A percentile compares a stretch with the other conserved stretches of the same genome.
Conservation (phyloP, 106 monocot genomes). For the Platanthera zijinensis region DNA sequence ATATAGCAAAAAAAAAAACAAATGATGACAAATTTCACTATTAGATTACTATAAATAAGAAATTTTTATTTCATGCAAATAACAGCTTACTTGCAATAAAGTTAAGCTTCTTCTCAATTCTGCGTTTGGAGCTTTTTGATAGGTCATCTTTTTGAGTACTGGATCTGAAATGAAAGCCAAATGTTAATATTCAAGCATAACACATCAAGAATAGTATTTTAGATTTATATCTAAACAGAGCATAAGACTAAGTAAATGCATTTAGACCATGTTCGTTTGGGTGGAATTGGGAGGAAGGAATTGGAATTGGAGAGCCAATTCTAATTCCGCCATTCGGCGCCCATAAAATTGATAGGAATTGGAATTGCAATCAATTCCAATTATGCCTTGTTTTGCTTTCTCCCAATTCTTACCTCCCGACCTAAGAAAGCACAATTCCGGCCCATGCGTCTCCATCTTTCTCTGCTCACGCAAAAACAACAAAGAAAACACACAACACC, state of each 20-base stretch:
- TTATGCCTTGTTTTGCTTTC: too few relatives aligned
- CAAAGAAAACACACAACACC: too few relatives aligned
- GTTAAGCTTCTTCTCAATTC: slow-evolving; percentile 9
- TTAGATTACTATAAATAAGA: neutral
- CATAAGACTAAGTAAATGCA: neutral
- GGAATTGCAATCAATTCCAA: too few relatives aligned
- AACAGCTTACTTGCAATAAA: slow-evolving; percentile 12
- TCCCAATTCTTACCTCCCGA: too few relatives aligned
- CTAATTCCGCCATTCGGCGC: too few relatives aligned
- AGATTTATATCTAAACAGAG: slow-evolving; percentile 1
- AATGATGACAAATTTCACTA: neutral
- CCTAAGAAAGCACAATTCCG: too few relatives aligned
- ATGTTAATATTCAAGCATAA: neutral
- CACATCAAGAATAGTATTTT: neutral
- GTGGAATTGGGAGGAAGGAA: too few relatives aligned
- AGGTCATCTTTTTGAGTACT: neutral
- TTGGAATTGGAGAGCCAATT: too few relatives aligned
- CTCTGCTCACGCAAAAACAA: too few relatives aligned
- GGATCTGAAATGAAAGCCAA: neutral
- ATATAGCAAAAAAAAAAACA: neutral
- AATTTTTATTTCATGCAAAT: neutral
- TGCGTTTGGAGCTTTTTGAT: slow-evolving; percentile 8
- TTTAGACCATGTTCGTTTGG: neutral
- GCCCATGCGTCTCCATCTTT: too few relatives aligned
- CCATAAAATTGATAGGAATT: too few relatives aligned